These are phyloP conservation scores for Aspergillus ochraceoroseus DNA, from an alignment of 2,329 filamentous ascomycete genomes.

Conservation along the genomic window DNA sequence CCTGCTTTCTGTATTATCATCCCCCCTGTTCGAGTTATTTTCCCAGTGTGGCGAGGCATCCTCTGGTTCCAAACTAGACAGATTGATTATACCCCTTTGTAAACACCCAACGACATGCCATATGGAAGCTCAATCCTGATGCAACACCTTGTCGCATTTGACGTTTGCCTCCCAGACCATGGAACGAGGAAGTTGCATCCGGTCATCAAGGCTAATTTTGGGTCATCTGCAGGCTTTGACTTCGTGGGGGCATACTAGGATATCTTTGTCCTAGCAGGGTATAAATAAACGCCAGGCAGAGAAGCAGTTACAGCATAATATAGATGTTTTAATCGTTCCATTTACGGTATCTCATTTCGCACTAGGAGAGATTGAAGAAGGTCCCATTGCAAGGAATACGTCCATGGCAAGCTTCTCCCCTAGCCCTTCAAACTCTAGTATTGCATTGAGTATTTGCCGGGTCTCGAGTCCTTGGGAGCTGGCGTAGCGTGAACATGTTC, in stretches of 20 bases:
- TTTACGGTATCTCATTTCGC: slow-evolving; percentile 5
- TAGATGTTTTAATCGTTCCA: slow-evolving; percentile 3
- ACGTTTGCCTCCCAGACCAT: background rate
- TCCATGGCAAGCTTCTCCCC: slow-evolving; percentile 6
- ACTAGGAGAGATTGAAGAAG: slow-evolving; percentile 1
- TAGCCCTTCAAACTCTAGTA: too few species aligned
- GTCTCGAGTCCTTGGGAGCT: too few species aligned
- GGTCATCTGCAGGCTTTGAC: slow-evolving; percentile 4
- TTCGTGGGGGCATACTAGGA: slow-evolving; percentile 5
- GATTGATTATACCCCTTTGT: slow-evolving; percentile 2
- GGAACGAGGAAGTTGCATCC: slow-evolving; percentile 1
- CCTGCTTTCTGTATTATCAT: background rate
- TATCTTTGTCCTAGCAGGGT: slow-evolving; percentile 4
- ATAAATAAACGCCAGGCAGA: slow-evolving; percentile 5
- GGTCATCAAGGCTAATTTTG: slow-evolving; percentile 2
- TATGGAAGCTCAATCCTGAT: slow-evolving; percentile 7
- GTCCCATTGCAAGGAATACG: slow-evolving; percentile 3
- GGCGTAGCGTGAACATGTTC: too few species aligned
- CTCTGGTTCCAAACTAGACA: background rate
- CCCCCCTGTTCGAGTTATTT: background rate
- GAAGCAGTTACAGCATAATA: background rate
- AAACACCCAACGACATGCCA: slow-evolving; percentile 3
- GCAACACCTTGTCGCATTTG: slow-evolving; percentile 4
- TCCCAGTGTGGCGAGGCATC: background rate
- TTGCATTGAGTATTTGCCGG: too few species aligned